Conservation (phyloP, 225 moss, liverwort and hornwort species). For the Sphagnum tenellum region DNA sequence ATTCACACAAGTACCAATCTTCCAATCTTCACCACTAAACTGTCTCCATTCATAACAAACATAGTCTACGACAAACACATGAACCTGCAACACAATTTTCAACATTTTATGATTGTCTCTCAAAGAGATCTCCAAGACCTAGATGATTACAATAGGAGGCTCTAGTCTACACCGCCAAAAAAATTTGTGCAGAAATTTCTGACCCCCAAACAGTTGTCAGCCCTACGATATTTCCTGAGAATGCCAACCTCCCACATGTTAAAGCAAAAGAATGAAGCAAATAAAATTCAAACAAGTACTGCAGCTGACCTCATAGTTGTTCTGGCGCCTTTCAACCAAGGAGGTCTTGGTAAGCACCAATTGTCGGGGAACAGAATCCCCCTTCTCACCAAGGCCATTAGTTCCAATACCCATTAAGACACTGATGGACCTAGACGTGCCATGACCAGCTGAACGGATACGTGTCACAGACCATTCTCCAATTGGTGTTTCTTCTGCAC, state of each 20-base stretch:
- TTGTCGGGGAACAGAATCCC: conserved; percentile 67
- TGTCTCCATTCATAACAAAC: no score
- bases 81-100: no score
- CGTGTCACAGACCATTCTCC: conserved; percentile 92
- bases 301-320: conserved; percentile 77
- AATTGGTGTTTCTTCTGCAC: conserved; percentile 85
- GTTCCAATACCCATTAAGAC: conserved; percentile 40
- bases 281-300: neutral
- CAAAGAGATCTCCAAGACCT: no score
- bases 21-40: no score
- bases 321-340: conserved; percentile 78
- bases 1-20: neutral
- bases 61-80: no score
- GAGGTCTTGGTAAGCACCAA: conserved; percentile 80
- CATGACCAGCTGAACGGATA: conserved; percentile 76
- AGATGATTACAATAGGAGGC: no score
- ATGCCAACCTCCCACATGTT: neutral
- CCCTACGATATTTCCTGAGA: no score
- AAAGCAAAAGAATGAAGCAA: neutral
- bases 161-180: no score
- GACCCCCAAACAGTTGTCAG: no score
- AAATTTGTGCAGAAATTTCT: no score
- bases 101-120: no score
- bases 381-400: conserved; percentile 58
- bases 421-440: conserved; percentile 49